Evolutionary conservation across 129 eudicot genomes (phyloP), one percentile per base, ranked within the genome.

Genomic region (Centaurea solstitialis): DNA sequence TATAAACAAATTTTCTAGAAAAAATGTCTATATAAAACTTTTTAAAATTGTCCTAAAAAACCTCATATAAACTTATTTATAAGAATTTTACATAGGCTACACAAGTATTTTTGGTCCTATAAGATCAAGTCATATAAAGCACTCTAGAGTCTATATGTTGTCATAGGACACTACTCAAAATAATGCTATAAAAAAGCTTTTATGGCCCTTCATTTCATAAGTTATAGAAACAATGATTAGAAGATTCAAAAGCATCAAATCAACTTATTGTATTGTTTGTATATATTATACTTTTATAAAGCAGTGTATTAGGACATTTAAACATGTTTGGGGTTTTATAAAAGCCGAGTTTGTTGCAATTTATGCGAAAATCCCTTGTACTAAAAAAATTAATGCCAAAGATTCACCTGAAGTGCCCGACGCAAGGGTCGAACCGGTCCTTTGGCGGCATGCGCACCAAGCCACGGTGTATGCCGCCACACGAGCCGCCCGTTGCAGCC

Each of bases 381-480:
- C 22, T 0, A 57, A 17, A n/a, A 40, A 6, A 76, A 59, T 69
- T 65, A 0, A 35, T 35, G 77, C 5, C 30, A 80, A 80, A 81
- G 38, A 73, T 65, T 61, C 18, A 77, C 98, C 98, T 93, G 98
- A 80, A 93, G 97, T 68, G 97, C 98, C 64, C 98, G 97, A 35
- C 98, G 93, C 68, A 93, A 80, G 70, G 98, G 98, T 82, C 98
- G 83, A 84, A 91, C 97, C 3, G 98, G 98, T 15, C 98, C 98
- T 85, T 91, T 93, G 11, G 98, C 98, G 18, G 97, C 97, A 87
- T 91, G 98, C 4, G 97, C 88, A 65, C 98, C 98, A 4, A 91
- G 93, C 98, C 98, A 93, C 0, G 97, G 97, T 20, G 98, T 91
- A 80, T 93, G 98, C 78, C 98, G 84, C 98, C 98, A 93, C 61